Conservation (phyloP, 441 rosid genomes). For the Syzygium syzygioides region DNA sequence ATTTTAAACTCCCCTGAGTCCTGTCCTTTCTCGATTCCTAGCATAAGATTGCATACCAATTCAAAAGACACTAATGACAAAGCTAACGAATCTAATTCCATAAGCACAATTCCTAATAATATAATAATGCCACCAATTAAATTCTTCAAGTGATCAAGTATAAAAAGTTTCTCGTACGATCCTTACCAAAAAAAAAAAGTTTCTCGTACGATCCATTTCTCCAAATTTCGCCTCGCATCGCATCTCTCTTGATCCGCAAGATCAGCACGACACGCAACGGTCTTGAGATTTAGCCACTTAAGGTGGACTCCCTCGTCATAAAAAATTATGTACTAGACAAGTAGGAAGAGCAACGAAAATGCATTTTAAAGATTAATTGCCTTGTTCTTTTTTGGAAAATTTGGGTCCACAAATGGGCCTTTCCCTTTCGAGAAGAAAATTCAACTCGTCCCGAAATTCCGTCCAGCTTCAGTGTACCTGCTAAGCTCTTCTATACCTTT, state of each 20-base stretch:
- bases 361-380: neutral
- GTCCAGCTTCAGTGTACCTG: neutral
- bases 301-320: neutral
- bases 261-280: neutral
- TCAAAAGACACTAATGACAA: neutral
- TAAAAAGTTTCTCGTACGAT: accelerated
- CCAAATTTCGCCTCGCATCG: neutral
- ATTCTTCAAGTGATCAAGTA: neutral
- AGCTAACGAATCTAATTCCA: neutral
- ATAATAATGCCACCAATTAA: neutral
- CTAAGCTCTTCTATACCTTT: neutral
- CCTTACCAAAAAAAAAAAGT: too few relatives aligned
- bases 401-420: neutral
- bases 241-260: neutral
- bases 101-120: neutral
- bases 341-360: accelerated
- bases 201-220: neutral
- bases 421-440: neutral
- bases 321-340: neutral
- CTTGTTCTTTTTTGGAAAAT: neutral
- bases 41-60: neutral
- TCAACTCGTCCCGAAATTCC: neutral
- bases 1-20: too few relatives aligned
- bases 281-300: neutral
- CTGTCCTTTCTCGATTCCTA: neutral